Evolutionary conservation across 2,329 filamentous ascomycete species (phyloP).

Genomic region (Pseudogymnoascus sp.): DNA sequence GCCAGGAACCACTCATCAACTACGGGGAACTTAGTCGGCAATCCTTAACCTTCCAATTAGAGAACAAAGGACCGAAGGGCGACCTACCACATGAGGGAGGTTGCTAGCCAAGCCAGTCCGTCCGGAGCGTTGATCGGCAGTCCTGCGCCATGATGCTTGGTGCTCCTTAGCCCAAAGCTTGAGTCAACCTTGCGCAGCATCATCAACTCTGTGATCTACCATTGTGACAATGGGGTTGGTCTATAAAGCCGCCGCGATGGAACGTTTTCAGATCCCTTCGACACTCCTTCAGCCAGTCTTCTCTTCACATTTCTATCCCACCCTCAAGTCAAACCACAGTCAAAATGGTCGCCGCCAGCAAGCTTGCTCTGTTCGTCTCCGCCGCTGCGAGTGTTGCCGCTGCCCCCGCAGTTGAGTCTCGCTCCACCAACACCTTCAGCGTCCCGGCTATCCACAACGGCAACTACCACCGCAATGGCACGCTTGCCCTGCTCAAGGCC

Average conservation of each 20-base stretch:
- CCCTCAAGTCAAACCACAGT: background rate
- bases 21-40: background rate
- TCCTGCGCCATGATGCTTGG: background rate
- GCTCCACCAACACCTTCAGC: slow-evolving; percentile 13
- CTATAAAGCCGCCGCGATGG: background rate
- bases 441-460: slow-evolving; percentile 23
- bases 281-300: background rate
- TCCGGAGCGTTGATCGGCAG: slow-evolving; percentile 1
- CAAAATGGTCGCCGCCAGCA: slow-evolving; percentile 1
- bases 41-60: background rate
- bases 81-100: slow-evolving; percentile 3
- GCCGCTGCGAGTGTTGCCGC: background rate
- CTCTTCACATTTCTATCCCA: background rate
- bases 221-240: background rate
- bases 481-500: slow-evolving; percentile 24
- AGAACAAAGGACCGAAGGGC: background rate
- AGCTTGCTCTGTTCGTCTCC: background rate
- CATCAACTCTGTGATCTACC: background rate
- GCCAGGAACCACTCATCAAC: background rate
- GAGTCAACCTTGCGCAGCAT: background rate
- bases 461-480: slow-evolving; percentile 24
- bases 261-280: background rate
- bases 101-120: background rate
- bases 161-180: background rate
- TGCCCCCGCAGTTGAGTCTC: background rate